Conservation (phyloP, 2,329 filamentous ascomycete genomes). For the Rhynchosporium graminicola region DNA sequence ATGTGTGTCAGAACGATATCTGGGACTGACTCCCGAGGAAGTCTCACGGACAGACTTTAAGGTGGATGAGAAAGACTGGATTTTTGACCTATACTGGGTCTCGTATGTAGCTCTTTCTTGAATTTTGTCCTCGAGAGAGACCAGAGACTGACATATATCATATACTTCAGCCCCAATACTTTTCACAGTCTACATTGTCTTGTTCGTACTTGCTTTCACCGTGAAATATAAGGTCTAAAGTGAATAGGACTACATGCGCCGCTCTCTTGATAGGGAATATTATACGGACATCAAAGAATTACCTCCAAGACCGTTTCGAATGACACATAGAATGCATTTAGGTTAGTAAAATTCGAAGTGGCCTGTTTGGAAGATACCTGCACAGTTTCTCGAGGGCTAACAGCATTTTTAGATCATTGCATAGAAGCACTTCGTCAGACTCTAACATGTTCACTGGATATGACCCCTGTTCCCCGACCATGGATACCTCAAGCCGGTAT, state of each 20-base stretch:
- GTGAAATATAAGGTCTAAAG: background rate
- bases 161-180: constrained; percentile 6
- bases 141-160: background rate
- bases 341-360: constrained; percentile 3
- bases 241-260: constrained; percentile 13
- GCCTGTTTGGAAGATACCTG: background rate
- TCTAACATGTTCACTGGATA: constrained; percentile 12
- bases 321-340: constrained; percentile 18
- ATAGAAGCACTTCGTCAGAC: constrained; percentile 17
- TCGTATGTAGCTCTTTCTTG: constrained; percentile 8
- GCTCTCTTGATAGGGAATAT: constrained; percentile 15
- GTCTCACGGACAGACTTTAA: constrained; percentile 9
- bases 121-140: background rate
- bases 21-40: constrained; percentile 12
- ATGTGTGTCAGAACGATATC: constrained; percentile 12
- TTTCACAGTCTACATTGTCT: constrained; percentile 14
- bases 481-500: constrained; percentile 16
- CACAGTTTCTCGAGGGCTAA: background rate
- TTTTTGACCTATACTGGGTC: constrained; percentile 18
- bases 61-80: constrained; percentile 15
- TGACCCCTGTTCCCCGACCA: constrained; percentile 10
- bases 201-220: background rate
- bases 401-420: constrained; percentile 12
- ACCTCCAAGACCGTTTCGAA: constrained; percentile 6
- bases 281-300: constrained; percentile 13